Evolutionary conservation across 495 filamentous ascomycete species (phyloP), one percentile per base, ranked within the genome.

Genomic region (Delitschia confertaspora): DNA sequence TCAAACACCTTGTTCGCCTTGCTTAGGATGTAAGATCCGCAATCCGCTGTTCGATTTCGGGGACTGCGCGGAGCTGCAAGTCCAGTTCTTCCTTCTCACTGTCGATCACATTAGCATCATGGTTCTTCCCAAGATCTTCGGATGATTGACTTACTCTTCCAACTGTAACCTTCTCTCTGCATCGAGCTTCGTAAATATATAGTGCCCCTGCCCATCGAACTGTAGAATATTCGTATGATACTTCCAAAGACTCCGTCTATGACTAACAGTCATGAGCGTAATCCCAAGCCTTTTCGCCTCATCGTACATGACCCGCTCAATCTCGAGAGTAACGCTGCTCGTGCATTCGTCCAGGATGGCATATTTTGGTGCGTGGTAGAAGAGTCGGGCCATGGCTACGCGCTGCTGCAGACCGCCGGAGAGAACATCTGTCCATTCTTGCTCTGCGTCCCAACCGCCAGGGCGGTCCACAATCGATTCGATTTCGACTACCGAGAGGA

Each of bases 321-420:
- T 88, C 33, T 95, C 88, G 6, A 95, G 71, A 6, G 93, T 95
- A 17, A 96, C 87, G 38, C 77, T 83, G 35, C 81, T 87, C 1
- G 91, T 98, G 66, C 91, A 98, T 65, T 98, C 91, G 61, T 98
- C 91, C 16, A 98, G 69, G 54, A 98, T 98, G 11, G 91, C 91
- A 61, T 84, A 86, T 51, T 84, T 82, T 2, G 91, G 91, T 2
- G 75, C 70, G 65, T 98, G 93, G 65, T 98, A 98, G 65, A 96
- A 96, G 4, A 98, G 72, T 1, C 91, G 72, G 1, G 91, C 91
- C 88, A 96, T 96, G 38, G 89, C 91, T 21, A 98, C 83, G n/a
- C 93, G 78, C 68, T 98, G 91, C 64, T 98, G 91, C 6, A 95
- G 70, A 3, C 91, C 91, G 20, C 83, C 83, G 2, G 83, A 89